Percentiles rank a stretch among this genome's conserved stretches.
These are phyloP conservation scores for Euphorbia schlechtendalii DNA, from an alignment of 441 rosid species.

Conservation along the genomic window DNA sequence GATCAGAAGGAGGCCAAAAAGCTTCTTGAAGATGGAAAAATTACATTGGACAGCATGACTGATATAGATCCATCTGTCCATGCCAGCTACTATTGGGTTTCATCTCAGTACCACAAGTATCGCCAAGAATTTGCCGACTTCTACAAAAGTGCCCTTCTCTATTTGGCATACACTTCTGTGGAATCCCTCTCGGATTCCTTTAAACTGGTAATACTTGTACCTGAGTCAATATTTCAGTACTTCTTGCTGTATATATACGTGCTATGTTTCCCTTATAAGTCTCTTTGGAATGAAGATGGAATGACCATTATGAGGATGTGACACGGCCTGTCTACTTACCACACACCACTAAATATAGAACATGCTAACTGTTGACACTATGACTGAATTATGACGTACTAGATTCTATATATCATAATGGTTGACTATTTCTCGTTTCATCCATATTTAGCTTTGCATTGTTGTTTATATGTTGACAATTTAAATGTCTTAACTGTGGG, in stretches of 20 bases:
- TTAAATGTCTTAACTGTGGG: slow-evolving; percentile 8
- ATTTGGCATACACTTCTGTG: slow-evolving; percentile 88
- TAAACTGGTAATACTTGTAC: slow-evolving; percentile 58
- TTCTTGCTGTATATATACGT: neutral
- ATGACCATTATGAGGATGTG: no score
- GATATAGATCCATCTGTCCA: slow-evolving; percentile 98
- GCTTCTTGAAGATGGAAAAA: slow-evolving; percentile 85
- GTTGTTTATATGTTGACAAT: neutral
- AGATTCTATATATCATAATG: neutral
- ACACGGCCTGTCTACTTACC: no score
- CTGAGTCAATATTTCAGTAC: neutral
- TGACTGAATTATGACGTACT: neutral
- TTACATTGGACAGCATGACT: slow-evolving; percentile 82
- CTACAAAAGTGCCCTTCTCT: slow-evolving; percentile 86
- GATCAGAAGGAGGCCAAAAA: slow-evolving; percentile 84
- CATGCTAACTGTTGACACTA: neutral
- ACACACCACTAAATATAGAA: neutral
- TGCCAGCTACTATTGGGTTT: slow-evolving; percentile 85
- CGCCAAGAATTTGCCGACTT: slow-evolving; percentile 89
- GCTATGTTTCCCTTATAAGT: neutral
- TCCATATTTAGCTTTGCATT: slow-evolving; percentile 5
- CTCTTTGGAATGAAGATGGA: neutral
- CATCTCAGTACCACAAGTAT: slow-evolving; percentile 73
- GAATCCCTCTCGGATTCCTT: slow-evolving; percentile 91
- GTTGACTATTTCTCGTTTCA: neutral